Base-by-base conservation (phyloP, 805 yeast genomes). In the Starmerella ratchasimensis region DNA sequence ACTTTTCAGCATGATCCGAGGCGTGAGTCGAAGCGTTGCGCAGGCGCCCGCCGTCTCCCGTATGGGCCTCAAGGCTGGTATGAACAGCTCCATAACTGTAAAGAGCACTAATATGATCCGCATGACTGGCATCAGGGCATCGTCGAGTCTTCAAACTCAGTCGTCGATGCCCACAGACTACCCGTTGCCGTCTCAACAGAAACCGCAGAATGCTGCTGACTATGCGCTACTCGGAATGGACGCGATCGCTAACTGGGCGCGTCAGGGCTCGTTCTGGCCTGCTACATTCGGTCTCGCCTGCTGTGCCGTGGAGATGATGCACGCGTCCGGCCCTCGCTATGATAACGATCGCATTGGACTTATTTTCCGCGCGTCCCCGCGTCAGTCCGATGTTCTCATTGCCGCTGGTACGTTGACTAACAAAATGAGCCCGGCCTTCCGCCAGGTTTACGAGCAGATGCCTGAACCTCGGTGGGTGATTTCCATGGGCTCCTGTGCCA, bases 291-390 rank as follows among this genome's bases (percentile, higher is more conserved):
- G 94, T 24, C 66, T 81, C 54, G 93, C 93, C 7, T 81, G 94
- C 62, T 81, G 94, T 66, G 94, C 94, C 44, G 93, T 81, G 29
- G 94, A 81, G 62, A 81, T 81, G 94, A 81, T 81, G 94, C 94
- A 81, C 58, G 80, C 78, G 27, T 81, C 93, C 19, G 74, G 93
- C 41, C 93, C 94, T 44, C 69, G 94, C 56, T 81, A 81, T 60
- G 94, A 81, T 62, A 93, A 82, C 63, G 94, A 81, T 65, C 74
- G 94, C 59, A 67, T 81, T 57, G 94, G 94, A 53, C 81, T 81
- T 53, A 81, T 81, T 70, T 81, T 81, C 73, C 76, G 94, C 67
- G 93, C 90, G 23, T 78, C 93, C 27, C 94, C 94, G 37, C 78
- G 94, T 63, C 94, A 81, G 61, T 74, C 90, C 4, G 94, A 81